Base-by-base conservation (phyloP, 2,329 filamentous ascomycete genomes). In the Xylariomycetidae sp. region DNA sequence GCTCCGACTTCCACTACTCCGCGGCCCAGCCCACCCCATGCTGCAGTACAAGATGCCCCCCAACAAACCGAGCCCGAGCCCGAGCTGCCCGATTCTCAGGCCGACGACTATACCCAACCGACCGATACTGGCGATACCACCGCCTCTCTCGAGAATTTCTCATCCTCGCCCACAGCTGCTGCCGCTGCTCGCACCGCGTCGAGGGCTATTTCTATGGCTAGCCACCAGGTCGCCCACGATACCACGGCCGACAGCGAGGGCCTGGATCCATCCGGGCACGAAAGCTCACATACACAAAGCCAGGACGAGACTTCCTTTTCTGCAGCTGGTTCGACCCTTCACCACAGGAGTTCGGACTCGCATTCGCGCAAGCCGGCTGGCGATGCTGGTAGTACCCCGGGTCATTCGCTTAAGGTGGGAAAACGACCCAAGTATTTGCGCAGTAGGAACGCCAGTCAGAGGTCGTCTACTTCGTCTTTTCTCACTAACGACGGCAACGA, bases 391-490 rank as follows among this genome's bases (percentile, higher is more conserved):
- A 65, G 56, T 44, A 70, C 66, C 4, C 63, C 66, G 0, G 70
- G 70, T 6, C 55, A 64, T 29, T 61, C 67, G 2, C 58, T 77
- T 16, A 65, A 66, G 26, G 56, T 59, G 31, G 61, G 59, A n/a
- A 63, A 56, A 31, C 64, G 71, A 20, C 74, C 75, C 10, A 77
- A 72, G 44, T 80, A 74, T 42, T 57, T 82, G 13, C 69, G 70
- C 34, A 80, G 72, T 51, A 67, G 73, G 22, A 67, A 70, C 48
- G 65, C 64, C 22, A 80, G 75, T 51, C 70, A 77, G 44, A 64
- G 74, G 34, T 81, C 77, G 4, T 81, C 77, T 2, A 66, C 72
- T 3, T 81, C 77, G 1, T 81, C 77, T 2, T 70, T 76, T 25
- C 52, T 64, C n/a, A 70, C 70, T 12, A 74, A 72, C 27, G 73